These are phyloP conservation scores for Calocybe indica DNA, from an alignment of 768 basidiomycete species.

Conservation along the genomic window DNA sequence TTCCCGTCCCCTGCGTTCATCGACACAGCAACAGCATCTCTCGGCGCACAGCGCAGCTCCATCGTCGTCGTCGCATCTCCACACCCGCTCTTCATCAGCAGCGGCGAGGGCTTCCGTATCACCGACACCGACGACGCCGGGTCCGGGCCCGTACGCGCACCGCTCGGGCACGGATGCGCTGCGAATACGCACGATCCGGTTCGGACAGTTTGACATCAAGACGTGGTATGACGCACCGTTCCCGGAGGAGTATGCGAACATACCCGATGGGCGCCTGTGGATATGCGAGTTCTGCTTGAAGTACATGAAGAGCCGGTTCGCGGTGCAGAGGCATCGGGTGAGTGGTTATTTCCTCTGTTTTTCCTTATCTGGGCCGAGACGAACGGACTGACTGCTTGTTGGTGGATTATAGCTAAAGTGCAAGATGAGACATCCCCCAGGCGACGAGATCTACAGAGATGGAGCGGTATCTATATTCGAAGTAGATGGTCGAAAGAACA, in stretches of 20 bases:
- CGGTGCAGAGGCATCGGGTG: conserved; percentile 80
- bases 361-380: not conserved
- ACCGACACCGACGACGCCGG: too few species aligned
- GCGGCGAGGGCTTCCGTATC: conserved; percentile 19
- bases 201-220: conserved; percentile 88
- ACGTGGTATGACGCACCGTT: conserved; percentile 99
- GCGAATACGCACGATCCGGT: conserved; percentile 83
- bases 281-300: conserved; percentile 98
- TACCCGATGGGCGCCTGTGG: conserved; percentile 91
- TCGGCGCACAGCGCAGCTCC: conserved; percentile 33
- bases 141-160: too few species aligned
- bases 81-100: conserved; percentile 25
- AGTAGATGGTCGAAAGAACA: conserved; percentile 97
- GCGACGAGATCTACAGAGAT: conserved; percentile 97
- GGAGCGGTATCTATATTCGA: conserved; percentile 88
- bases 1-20: conserved; percentile 58
- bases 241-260: conserved; percentile 92
- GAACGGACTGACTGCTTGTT: not conserved
- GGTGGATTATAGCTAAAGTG: conserved; percentile 93
- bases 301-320: conserved; percentile 94
- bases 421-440: conserved; percentile 90
- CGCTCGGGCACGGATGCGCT: conserved; percentile 17
- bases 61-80: conserved; percentile 27
- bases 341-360: conserved; percentile 23
- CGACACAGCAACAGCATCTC: conserved; percentile 37